Evolutionary conservation across 2,329 filamentous ascomycete species (phyloP), one percentile per base, ranked within the genome.

Genomic region (Sporothrix variecibatus): DNA sequence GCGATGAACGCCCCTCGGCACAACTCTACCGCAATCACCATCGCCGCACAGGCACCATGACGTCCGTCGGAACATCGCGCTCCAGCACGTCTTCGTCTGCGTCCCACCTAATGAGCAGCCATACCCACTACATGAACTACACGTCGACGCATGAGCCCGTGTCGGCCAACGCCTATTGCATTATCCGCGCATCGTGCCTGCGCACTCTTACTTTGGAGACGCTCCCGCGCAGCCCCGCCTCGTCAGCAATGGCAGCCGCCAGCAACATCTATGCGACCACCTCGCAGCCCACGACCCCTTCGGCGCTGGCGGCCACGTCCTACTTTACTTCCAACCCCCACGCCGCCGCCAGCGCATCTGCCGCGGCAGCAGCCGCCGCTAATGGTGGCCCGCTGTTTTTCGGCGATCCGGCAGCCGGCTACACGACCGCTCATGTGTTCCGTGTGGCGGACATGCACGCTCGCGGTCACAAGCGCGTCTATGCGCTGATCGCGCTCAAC

Each of bases 391-490:
- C 90, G 40, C 91, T 92, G 72, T 91, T 92, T 80, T 92, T 92
- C 75, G 90, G 90, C 40, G 90, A 92, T 78, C 86, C 89, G 1
- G 80, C 87, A 0, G 87, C 90, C 1, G 90, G 90, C 40, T 92
- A 91, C 81, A 92, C 90, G 0, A 92, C 90, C 0, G 90, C 90
- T 17, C 92, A 91, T 80, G 90, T 92, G 76, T 92, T 92, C 79
- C 90, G 90, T 34, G 90, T 92, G 58, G 88, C 90, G 7, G 90
- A 92, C 79, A 84, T 91, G 49, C 90, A 91, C 76, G 90, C 90
- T 17, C 88, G 90, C 15, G 90, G 90, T 4, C 88, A 91, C 77
- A 90, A 91, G 81, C 87, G 90, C n/a, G 88, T 92, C 15, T 92
- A 92, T 78, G 90, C 90, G 12, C 89, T 92, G 75, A 81, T 92